These are phyloP conservation scores for Botrytis hyacinthi DNA, from an alignment of 2,329 filamentous ascomycete species.

Conservation along the genomic window DNA sequence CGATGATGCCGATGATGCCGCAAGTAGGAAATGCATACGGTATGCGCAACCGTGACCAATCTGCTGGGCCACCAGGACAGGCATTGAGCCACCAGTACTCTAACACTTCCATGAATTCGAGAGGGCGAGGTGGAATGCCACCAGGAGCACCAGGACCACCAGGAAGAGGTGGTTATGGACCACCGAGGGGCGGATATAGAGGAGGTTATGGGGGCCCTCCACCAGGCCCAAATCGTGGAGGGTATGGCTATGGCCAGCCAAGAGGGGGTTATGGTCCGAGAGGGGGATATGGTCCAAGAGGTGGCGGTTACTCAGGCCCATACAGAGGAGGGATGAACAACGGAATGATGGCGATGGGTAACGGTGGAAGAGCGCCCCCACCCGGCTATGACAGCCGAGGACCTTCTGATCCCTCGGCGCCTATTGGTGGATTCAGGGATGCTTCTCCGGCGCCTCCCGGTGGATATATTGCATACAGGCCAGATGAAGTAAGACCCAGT, in stretches of 20 bases:
- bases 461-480: constrained; percentile 34
- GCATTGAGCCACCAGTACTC: constrained; percentile 47
- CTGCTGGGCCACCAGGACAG: constrained; percentile 49
- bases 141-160: constrained; percentile 28
- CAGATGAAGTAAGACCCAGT: constrained; percentile 24
- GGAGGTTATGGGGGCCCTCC: constrained; percentile 31
- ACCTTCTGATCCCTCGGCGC: constrained; percentile 26
- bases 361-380: constrained; percentile 41
- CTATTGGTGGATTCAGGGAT: constrained; percentile 24
- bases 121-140: constrained; percentile 35
- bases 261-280: constrained; percentile 35
- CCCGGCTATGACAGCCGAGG: constrained; percentile 39
- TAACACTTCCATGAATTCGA: constrained; percentile 32
- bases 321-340: constrained; percentile 41
- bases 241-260: constrained; percentile 47
- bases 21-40: constrained; percentile 30
- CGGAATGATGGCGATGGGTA: constrained; percentile 42
- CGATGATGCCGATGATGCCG: constrained; percentile 44
- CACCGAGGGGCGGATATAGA: constrained; percentile 48
- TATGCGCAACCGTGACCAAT: constrained; percentile 48
- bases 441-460: constrained; percentile 19
- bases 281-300: constrained; percentile 40
- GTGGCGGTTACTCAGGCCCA: constrained; percentile 21
- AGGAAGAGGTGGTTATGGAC: constrained; percentile 34
- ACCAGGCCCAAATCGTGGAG: constrained; percentile 46